Conservation (phyloP, 257 asterid species). For the Pogostemon cablin region DNA sequence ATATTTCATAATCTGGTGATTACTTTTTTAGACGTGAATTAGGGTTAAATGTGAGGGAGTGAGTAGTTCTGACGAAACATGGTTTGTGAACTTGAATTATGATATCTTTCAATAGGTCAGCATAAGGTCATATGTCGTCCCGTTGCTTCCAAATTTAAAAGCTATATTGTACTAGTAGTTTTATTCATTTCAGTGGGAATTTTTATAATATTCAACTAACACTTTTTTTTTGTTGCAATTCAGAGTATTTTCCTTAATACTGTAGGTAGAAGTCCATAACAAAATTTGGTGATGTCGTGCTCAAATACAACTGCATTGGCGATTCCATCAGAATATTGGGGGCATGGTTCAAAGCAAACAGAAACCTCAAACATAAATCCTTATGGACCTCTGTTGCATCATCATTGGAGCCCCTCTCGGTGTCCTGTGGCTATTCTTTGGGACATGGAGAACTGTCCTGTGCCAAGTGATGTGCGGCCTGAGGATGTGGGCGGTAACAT, state of each 20-base stretch:
- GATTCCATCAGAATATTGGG: conserved; percentile 43
- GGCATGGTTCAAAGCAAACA: conserved; percentile 32
- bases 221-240: not conserved
- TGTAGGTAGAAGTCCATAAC: conserved; percentile 28
- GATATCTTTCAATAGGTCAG: not conserved
- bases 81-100: not conserved
- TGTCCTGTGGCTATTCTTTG: conserved; percentile 87
- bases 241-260: conserved; percentile 23
- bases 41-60: not conserved
- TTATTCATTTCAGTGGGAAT: conserved; percentile 5
- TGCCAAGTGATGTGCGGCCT: conserved; percentile 85
- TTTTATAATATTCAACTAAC: not conserved
- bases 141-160: not conserved
- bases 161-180: not conserved
- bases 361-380: conserved; percentile 40
- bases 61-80: conserved; percentile 9
- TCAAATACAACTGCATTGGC: conserved; percentile 41
- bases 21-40: not conserved
- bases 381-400: conserved; percentile 40
- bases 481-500: conserved; percentile 92
- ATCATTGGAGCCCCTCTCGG: conserved; percentile 35
- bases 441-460: conserved; percentile 98
- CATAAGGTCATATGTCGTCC: no score
- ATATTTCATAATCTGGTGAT: not conserved
- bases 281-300: conserved; percentile 44